Evolutionary conservation across 2,329 filamentous ascomycete genomes (phyloP).

Genomic region (Penicillium brevicompactum): DNA sequence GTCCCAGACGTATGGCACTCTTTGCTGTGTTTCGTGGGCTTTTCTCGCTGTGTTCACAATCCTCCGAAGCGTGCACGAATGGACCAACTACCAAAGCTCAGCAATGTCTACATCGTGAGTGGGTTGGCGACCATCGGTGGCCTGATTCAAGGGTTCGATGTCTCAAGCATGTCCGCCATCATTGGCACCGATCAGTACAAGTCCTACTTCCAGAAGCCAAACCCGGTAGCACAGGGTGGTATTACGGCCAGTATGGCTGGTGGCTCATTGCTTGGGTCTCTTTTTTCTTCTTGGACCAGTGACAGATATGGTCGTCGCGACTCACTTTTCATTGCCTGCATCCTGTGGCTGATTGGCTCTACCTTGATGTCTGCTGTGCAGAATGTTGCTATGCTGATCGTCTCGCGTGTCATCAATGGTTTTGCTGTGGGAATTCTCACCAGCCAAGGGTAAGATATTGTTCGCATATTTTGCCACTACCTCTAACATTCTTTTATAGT

Average conservation of each 20-base stretch:
- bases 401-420: constrained; percentile 68
- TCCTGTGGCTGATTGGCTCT: constrained; percentile 45
- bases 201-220: constrained; percentile 32
- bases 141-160: constrained; percentile 21
- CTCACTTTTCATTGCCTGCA: constrained; percentile 40
- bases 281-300: constrained; percentile 48
- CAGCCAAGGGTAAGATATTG: constrained; percentile 54
- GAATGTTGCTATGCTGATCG: constrained; percentile 67
- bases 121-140: constrained; percentile 18
- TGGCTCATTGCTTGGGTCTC: constrained; percentile 63
- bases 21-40: not conserved
- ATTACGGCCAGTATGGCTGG: constrained; percentile 72
- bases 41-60: not conserved
- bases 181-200: constrained; percentile 38
- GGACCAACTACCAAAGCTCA: constrained; percentile 13
- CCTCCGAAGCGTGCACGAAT: not conserved
- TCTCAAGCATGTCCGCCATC: constrained; percentile 21
- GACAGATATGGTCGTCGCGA: constrained; percentile 54
- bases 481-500: not conserved
- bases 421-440: constrained; percentile 71
- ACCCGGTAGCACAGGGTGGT: constrained; percentile 58
- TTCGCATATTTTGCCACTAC: not conserved
- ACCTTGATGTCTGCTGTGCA: constrained; percentile 62
- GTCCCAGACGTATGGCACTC: constrained; percentile 7
- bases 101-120: constrained; percentile 20